phyloP scores from a whole-genome alignment of 805 yeast genomes.

The Teunomyces lycoperdinae region DNA sequence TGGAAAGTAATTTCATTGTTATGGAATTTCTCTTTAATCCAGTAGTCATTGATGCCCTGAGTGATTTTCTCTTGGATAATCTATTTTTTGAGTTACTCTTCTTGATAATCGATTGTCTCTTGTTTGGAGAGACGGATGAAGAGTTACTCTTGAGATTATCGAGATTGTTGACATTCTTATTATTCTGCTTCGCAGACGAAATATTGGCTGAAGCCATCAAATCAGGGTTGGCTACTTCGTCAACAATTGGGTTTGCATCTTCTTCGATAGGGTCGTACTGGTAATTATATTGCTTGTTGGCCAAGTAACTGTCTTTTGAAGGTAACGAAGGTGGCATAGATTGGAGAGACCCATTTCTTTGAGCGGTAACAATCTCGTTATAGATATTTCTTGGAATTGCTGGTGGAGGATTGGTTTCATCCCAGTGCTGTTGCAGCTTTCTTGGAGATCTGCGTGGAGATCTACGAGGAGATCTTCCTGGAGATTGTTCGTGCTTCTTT shows the following conservation, averaged over 20 bases:
- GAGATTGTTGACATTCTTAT: background rate
- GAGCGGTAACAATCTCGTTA: constrained; percentile 40
- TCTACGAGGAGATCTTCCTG: constrained; percentile 17
- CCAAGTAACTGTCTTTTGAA: constrained; percentile 30
- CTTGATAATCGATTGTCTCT: constrained; percentile 27
- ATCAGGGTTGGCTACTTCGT: constrained; percentile 12
- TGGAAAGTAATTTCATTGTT: constrained; percentile 65
- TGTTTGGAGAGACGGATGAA: constrained; percentile 13
- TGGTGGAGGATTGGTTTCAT: constrained; percentile 17
- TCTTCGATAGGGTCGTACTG: constrained; percentile 4
- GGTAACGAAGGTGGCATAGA: constrained; percentile 42
- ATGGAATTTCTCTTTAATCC: constrained; percentile 65
- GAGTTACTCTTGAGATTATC: constrained; percentile 1
- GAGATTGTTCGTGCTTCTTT: constrained; percentile 18
- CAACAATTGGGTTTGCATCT: background rate
- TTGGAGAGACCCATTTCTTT: constrained; percentile 20
- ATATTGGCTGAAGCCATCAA: constrained; percentile 29
- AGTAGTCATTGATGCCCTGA: constrained; percentile 38
- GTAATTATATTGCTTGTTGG: constrained; percentile 4
- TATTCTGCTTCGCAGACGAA: constrained; percentile 3
- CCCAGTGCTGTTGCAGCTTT: constrained; percentile 16
- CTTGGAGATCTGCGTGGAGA: constrained; percentile 20
- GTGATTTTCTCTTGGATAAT: constrained; percentile 32
- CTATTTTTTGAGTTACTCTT: constrained; percentile 28
- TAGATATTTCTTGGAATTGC: constrained; percentile 43